phyloP scores from a whole-genome alignment of 257 asterid species.

The Gentiana macrophylla region DNA sequence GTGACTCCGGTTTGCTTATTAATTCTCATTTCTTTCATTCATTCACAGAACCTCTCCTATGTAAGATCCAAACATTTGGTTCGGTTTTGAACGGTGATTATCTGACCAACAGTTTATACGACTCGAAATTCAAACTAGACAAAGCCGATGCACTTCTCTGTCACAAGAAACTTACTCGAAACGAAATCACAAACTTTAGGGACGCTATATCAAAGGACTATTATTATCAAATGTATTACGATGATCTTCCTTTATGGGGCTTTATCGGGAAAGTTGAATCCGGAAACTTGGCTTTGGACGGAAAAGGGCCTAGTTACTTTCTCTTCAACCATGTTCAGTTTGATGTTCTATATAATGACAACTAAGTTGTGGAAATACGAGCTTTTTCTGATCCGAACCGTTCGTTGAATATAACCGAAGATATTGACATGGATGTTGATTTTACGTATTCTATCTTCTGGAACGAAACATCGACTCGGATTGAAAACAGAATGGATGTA shows the following conservation, averaged over 20 bases:
- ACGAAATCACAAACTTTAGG: constrained; percentile 50
- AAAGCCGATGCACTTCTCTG: constrained; percentile 49
- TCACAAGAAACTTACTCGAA: constrained; percentile 35
- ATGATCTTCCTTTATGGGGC: constrained; percentile 93
- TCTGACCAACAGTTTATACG: constrained; percentile 43
- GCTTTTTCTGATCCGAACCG: constrained; percentile 69
- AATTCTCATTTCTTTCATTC: constrained; percentile 1
- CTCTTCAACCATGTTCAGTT: constrained; percentile 66
- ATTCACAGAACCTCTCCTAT: constrained; percentile 44
- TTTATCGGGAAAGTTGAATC: constrained; percentile 81
- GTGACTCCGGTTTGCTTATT: too few species aligned
- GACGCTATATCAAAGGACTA: constrained; percentile 48
- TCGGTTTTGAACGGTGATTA: constrained; percentile 72
- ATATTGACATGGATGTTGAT: constrained; percentile 33
- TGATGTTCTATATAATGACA: constrained; percentile 50
- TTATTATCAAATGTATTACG: constrained; percentile 81
- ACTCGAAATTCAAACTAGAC: constrained; percentile 49
- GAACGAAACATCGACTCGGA: constrained; percentile 35
- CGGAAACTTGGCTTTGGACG: constrained; percentile 28
- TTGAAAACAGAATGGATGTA: constrained; percentile 54
- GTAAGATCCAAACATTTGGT: constrained; percentile 60
- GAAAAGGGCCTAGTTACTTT: constrained; percentile 41
- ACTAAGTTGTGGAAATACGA: constrained; percentile 60
- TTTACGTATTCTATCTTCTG: constrained; percentile 68
- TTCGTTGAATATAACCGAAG: constrained; percentile 54